These are phyloP conservation scores for Microcera coccophila DNA, from an alignment of 2,329 filamentous ascomycete genomes.

Conservation along the genomic window DNA sequence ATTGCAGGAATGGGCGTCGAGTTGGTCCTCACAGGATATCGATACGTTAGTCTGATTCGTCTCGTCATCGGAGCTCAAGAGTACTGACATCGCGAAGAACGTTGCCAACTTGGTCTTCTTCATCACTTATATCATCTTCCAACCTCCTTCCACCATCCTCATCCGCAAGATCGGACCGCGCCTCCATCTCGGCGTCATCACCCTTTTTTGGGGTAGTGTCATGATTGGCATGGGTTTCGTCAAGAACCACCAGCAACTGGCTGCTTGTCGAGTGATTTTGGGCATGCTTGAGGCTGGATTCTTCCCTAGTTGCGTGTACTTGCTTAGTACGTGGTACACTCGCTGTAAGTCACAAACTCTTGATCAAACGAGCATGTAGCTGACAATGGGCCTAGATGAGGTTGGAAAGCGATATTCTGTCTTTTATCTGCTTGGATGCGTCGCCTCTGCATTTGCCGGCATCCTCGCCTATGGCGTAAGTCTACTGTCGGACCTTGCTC, in stretches of 20 bases:
- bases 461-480: constrained; percentile 65
- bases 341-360: constrained; percentile 45
- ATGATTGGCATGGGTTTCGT: constrained; percentile 66
- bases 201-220: constrained; percentile 54
- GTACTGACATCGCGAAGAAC: constrained; percentile 35
- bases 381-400: constrained; percentile 45
- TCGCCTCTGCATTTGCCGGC: constrained; percentile 63
- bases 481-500: constrained; percentile 15
- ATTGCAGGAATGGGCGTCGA: constrained; percentile 62
- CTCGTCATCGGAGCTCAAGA: background rate
- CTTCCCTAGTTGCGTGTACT: constrained; percentile 67
- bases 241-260: constrained; percentile 47
- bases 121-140: constrained; percentile 67
- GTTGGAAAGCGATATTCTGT: constrained; percentile 65
- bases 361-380: constrained; percentile 1
- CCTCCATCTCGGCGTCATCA: constrained; percentile 51
- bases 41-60: constrained; percentile 37
- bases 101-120: constrained; percentile 71
- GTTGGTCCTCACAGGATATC: constrained; percentile 42
- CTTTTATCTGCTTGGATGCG: constrained; percentile 66
- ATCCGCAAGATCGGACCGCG: constrained; percentile 64
- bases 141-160: constrained; percentile 66
- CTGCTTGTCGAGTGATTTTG: constrained; percentile 55
- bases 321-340: constrained; percentile 72
- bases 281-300: constrained; percentile 67